Conservation (phyloP, 345 rosid genomes). For the Camelina hispida region DNA sequence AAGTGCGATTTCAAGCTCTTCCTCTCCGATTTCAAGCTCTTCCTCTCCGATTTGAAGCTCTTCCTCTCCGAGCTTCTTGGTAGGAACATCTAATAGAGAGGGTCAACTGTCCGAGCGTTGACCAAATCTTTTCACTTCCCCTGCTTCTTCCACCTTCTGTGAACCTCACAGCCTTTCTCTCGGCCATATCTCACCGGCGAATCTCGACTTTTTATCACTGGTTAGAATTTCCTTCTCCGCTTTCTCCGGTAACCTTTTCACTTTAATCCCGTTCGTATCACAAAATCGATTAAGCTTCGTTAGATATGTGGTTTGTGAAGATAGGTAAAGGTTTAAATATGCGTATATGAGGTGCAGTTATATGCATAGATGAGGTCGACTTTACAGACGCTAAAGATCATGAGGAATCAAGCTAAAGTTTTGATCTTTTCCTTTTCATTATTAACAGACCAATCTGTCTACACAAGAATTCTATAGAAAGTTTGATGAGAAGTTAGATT, state of each 20-base stretch:
- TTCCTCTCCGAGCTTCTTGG: too few relatives aligned
- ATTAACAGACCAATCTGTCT: neutral
- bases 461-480: neutral
- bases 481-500: neutral
- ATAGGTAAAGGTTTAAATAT: neutral
- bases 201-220: neutral
- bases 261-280: neutral
- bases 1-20: too few relatives aligned
- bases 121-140: slow-evolving; percentile 30
- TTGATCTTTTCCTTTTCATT: neutral
- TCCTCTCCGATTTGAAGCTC: too few relatives aligned
- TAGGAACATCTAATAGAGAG: slow-evolving; percentile 2
- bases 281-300: neutral
- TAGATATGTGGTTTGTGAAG: neutral
- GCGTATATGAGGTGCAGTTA: too few relatives aligned
- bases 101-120: slow-evolving; percentile 38
- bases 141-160: neutral
- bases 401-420: neutral
- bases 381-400: slow-evolving; percentile 6
- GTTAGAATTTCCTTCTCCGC: neutral
- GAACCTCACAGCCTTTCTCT: neutral
- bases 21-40: too few relatives aligned
- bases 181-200: slow-evolving; percentile 25
- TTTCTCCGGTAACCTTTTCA: neutral
- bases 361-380: neutral